Conservation (phyloP, 257 asterid genomes). For the Misopates orontium region DNA sequence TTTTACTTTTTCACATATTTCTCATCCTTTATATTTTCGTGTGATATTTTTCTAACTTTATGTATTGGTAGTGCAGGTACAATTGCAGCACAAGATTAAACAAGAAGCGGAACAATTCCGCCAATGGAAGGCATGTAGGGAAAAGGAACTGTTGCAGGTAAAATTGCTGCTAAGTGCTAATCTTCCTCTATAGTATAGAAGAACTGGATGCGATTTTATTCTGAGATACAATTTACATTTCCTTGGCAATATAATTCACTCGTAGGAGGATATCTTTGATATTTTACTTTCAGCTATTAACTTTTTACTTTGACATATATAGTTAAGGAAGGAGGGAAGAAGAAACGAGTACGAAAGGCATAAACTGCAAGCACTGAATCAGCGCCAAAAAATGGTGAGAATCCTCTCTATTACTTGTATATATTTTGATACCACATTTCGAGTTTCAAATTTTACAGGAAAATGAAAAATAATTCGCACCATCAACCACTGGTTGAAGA, state of each 20-base stretch:
- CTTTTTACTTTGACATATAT: constrained; percentile 28
- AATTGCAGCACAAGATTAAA: constrained; percentile 90
- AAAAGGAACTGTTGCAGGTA: constrained; percentile 94
- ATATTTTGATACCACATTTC: constrained; percentile 11
- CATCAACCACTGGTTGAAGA: background rate
- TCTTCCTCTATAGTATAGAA: background rate
- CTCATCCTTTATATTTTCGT: constrained; percentile 4
- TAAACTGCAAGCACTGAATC: constrained; percentile 92
- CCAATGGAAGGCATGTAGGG: constrained; percentile 97
- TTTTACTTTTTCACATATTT: constrained; percentile 7
- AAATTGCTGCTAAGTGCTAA: constrained; percentile 24
- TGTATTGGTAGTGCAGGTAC: constrained; percentile 58
- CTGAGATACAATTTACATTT: background rate
- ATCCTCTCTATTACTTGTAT: constrained; percentile 15
- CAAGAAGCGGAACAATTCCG: constrained; percentile 99
- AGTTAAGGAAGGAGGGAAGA: constrained; percentile 98
- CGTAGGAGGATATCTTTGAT: background rate
- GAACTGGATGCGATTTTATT: background rate
- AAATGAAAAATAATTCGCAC: background rate
- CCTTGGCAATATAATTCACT: background rate
- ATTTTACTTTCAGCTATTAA: constrained; percentile 11
- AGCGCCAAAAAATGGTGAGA: constrained; percentile 93
- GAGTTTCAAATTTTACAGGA: constrained; percentile 13
- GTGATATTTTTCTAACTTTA: background rate
- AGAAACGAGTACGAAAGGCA: constrained; percentile 96